These are phyloP conservation scores for Coemansia sp. DNA, from an alignment of 192 early-diverging fungal species.

Conservation along the genomic window DNA sequence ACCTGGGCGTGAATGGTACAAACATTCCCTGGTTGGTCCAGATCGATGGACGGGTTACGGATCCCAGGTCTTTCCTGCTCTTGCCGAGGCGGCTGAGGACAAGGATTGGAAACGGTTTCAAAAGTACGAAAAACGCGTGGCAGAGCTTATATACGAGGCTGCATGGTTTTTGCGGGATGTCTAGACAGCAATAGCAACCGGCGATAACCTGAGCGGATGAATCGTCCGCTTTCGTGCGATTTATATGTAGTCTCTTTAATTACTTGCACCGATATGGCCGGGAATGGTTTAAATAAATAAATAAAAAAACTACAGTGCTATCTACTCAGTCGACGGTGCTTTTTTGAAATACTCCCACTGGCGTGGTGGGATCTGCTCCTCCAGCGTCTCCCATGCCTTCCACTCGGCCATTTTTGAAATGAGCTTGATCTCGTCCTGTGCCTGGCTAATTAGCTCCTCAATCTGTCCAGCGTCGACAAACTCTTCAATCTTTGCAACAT, in stretches of 20 bases:
- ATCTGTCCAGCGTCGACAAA: constrained; percentile 79
- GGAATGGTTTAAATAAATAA: background rate
- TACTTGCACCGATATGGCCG: background rate
- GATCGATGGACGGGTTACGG: constrained; percentile 58
- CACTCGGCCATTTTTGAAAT: constrained; percentile 82
- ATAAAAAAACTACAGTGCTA: too few relatives aligned
- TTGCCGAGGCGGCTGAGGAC: constrained; percentile 56
- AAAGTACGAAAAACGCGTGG: constrained; percentile 30
- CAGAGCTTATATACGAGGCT: constrained; percentile 42
- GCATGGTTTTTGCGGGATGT: constrained; percentile 51
- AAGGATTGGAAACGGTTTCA: constrained; percentile 27
- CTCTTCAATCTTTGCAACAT: constrained; percentile 75
- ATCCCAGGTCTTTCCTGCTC: constrained; percentile 57
- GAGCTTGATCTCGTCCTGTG: constrained; percentile 84
- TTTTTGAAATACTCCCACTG: constrained; percentile 76
- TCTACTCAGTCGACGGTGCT: constrained; percentile 35
- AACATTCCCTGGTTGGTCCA: constrained; percentile 62
- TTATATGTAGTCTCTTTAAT: background rate
- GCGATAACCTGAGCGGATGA: background rate
- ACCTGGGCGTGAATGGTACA: constrained; percentile 61
- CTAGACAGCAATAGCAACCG: background rate
- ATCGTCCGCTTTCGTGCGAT: background rate
- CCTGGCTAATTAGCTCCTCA: constrained; percentile 88
- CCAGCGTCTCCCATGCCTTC: constrained; percentile 87
- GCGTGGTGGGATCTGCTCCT: constrained; percentile 71